Base-by-base conservation (phyloP, 768 basidiomycete genomes). In the Gloeopeniophorella convolvens region DNA sequence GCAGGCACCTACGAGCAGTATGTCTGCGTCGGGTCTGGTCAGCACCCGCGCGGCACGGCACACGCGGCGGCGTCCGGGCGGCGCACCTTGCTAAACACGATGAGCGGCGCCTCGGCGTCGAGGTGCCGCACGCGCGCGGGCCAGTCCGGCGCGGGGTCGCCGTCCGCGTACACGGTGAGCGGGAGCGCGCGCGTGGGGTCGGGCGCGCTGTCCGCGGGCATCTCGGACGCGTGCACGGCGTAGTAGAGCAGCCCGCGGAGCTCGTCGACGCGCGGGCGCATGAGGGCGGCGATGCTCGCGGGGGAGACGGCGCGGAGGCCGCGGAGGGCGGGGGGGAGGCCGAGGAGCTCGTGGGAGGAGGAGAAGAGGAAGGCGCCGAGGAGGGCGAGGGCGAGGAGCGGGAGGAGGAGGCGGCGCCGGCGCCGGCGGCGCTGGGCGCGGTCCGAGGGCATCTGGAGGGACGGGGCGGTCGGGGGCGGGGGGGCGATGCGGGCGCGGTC, bases 71-170 rank as follows among this genome's bases (percentile, higher is more conserved):
- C n/a, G n/a, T n/a, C n/a, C n/a, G n/a, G n/a, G n/a, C n/a, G 18
- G 65, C 72, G 27, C 47, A 83, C 85, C 73, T 91, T 91, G 72
- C 87, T 89, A 60, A 91, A 89, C 11, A 91, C 79, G 37, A 90
- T 70, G 6, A 91, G 65, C 2, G 88, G 88, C 58, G 77, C 72
- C 27, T 76, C 64, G 15, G 70, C 60, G 31, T 75, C 68, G 40
- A 89, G 58, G 18, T 59, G 60, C 35, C 60, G 61, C 15, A 72
- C 64, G 35, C 77, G 69, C 52, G 66, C 64, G 30, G 55, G 48
- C 79, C 77, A 82, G 37, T 76, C 68, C 11, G 51, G 40, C 20
- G 72, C 53, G 15, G 63, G 55, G 47, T 65, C 64, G 4, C 76
- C 72, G 28, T 74, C 72, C 13, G 79, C 76, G 59, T 85, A 89